Conservation (phyloP, 208 protist genomes). For the Angomonas desouzai region DNA sequence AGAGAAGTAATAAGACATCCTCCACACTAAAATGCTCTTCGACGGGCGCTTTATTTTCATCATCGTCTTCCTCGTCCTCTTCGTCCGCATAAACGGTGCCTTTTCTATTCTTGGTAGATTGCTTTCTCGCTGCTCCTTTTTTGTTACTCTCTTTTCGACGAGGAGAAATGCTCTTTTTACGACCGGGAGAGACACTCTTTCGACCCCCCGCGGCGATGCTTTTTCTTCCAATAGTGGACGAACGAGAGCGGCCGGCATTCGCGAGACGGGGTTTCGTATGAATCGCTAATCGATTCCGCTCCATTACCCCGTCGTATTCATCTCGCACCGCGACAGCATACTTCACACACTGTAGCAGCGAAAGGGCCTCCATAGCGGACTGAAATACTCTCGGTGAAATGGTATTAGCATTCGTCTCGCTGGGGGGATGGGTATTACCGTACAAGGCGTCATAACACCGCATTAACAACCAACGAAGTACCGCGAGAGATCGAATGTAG, state of each 20-base stretch:
- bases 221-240: no score
- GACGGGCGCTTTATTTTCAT: not conserved
- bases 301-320: not conserved
- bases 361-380: not conserved
- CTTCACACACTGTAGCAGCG: slow-evolving; percentile 3
- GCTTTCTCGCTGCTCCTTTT: not conserved
- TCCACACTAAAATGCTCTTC: slow-evolving; percentile 1
- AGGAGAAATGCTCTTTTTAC: not conserved
- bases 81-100: not conserved
- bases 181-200: not conserved
- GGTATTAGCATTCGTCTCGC: not conserved
- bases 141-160: slow-evolving; percentile 3
- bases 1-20: not conserved
- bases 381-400: not conserved
- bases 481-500: slow-evolving; percentile 13
- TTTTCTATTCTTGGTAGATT: slow-evolving; percentile 1
- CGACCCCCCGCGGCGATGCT: not conserved
- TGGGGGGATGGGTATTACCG: not conserved
- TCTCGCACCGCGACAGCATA: not conserved
- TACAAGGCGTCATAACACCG: not conserved
- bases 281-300: not conserved
- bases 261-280: no score
- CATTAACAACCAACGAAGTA: not conserved
- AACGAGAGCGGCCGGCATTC: no score
- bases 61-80: not conserved